Evolutionary conservation across 2,329 filamentous ascomycete species (phyloP), one percentile per base, ranked within the genome.

Genomic region (Septoria petroselini): DNA sequence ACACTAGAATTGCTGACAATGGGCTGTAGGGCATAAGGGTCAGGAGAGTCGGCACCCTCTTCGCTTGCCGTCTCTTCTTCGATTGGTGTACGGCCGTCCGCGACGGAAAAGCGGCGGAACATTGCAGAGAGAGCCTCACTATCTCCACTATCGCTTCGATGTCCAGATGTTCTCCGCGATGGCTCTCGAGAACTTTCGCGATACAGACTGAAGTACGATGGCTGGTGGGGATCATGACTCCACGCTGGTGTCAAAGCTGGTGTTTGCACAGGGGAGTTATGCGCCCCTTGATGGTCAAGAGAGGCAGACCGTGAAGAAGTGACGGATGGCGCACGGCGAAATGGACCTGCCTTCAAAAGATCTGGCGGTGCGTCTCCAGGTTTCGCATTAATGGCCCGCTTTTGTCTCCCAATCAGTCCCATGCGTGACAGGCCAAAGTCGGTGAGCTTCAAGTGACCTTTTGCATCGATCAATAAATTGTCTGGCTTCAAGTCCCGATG

Each of bases 361-460:
- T 98, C 94, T 1, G 93, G 93, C 1, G 85, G 90, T n/a, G 85
- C 83, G 57, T 98, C 91, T 25, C 83, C 82, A 21, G 83, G 65
- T 79, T 82, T 80, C 73, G 79, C 84, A 65, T 85, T 93, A 40
- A 96, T 76, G 17, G 91, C 89, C 62, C 93, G 84, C 74, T 98
- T 97, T 71, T 98, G 93, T 62, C 93, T 87, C 52, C 93, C 93
- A 54, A 98, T 87, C 56, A 98, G 76, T 66, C 93, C 94, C 91
- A 98, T 97, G 21, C 93, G 84, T 9, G 93, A 98, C 19, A 98
- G 76, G 53, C 93, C 93, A 73, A 98, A 98, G 68, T 98, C 93
- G 1, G 94, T 98, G 62, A 98, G 76, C 71, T 98, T 98, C 50
- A 98, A 74, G 71, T 98, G 93, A 1, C 93, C 93, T 64, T 90